phyloP scores from a whole-genome alignment of 2,329 filamentous ascomycete species.

The Byssoonygena ceratinophila region DNA sequence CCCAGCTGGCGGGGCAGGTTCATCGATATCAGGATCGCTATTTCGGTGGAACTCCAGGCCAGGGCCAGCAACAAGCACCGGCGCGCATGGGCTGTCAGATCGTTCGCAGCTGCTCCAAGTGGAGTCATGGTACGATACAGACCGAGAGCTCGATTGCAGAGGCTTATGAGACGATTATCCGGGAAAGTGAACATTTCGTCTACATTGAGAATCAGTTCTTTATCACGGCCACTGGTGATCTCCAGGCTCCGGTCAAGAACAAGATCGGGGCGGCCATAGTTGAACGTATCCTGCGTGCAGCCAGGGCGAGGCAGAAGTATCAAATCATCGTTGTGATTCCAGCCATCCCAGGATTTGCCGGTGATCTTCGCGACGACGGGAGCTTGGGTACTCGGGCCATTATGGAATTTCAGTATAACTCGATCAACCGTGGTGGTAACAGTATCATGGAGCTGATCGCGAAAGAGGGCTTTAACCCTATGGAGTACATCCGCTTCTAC shows the following conservation, averaged over 20 bases:
- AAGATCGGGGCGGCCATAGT: constrained; percentile 81
- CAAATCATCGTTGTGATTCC: constrained; percentile 83
- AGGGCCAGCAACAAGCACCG: constrained; percentile 21
- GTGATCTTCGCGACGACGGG: constrained; percentile 72
- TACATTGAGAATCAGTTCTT: constrained; percentile 99
- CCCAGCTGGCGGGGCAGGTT: constrained; percentile 34
- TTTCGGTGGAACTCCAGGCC: constrained; percentile 15
- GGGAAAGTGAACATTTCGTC: constrained; percentile 69
- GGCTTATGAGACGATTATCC: constrained; percentile 75
- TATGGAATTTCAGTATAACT: constrained; percentile 98
- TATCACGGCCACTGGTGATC: constrained; percentile 83
- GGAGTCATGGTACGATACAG: constrained; percentile 47
- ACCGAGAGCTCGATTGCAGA: constrained; percentile 75
- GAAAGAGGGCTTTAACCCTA: constrained; percentile 64
- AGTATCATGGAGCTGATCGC: constrained; percentile 76
- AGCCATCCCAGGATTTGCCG: constrained; percentile 85
- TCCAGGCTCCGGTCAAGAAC: constrained; percentile 67
- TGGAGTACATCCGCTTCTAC: constrained; percentile 80
- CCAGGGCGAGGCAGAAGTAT: constrained; percentile 77
- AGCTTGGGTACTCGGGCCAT: constrained; percentile 83
- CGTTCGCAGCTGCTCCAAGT: constrained; percentile 66
- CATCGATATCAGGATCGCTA: constrained; percentile 36
- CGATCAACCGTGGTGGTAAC: constrained; percentile 79
- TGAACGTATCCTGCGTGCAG: constrained; percentile 72
- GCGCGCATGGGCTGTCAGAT: constrained; percentile 55